Evolutionary conservation across 2,329 filamentous ascomycete genomes (phyloP).

Genomic region (Hymenoscyphus fructigenus): DNA sequence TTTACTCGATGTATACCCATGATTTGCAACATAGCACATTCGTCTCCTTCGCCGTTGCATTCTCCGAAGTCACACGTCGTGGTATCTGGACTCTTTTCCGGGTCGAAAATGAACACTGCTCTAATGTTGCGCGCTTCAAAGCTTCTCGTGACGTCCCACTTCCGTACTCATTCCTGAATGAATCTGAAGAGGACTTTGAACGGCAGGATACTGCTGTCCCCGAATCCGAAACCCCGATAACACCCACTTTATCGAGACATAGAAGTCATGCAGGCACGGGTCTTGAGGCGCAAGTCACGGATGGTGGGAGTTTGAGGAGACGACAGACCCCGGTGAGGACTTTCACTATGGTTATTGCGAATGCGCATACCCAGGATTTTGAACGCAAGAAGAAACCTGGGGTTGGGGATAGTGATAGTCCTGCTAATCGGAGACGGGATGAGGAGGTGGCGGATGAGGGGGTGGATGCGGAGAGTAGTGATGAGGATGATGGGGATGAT

Average conservation of each 20-base stretch:
- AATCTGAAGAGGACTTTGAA: slow-evolving; percentile 22
- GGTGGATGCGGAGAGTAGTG: slow-evolving; percentile 15
- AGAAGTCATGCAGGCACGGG: slow-evolving; percentile 25
- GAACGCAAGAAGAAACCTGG: slow-evolving; percentile 65
- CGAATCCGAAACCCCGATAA: slow-evolving; percentile 18
- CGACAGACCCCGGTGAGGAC: slow-evolving; percentile 23
- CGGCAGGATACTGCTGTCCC: slow-evolving; percentile 5
- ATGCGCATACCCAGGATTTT: slow-evolving; percentile 89
- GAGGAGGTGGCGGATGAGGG: slow-evolving; percentile 15
- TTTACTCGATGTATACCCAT: slow-evolving; percentile 76
- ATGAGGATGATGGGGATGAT: slow-evolving; percentile 29
- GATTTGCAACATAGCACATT: slow-evolving; percentile 80
- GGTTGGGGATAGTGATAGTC: slow-evolving; percentile 17
- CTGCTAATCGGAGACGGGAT: slow-evolving; percentile 13
- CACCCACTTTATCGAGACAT: slow-evolving; percentile 20
- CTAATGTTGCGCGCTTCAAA: slow-evolving; percentile 86
- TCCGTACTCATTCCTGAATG: slow-evolving; percentile 57
- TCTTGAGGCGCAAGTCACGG: slow-evolving; percentile 26
- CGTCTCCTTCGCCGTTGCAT: slow-evolving; percentile 73
- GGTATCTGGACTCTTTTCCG: slow-evolving; percentile 92
- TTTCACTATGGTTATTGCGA: slow-evolving; percentile 69
- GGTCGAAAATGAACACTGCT: slow-evolving; percentile 96
- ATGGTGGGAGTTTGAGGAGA: slow-evolving; percentile 15
- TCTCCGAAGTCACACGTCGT: slow-evolving; percentile 79
- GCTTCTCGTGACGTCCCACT: slow-evolving; percentile 84